Conservation (phyloP, 2,329 filamentous ascomycete genomes). For the Penicillium sp. region DNA sequence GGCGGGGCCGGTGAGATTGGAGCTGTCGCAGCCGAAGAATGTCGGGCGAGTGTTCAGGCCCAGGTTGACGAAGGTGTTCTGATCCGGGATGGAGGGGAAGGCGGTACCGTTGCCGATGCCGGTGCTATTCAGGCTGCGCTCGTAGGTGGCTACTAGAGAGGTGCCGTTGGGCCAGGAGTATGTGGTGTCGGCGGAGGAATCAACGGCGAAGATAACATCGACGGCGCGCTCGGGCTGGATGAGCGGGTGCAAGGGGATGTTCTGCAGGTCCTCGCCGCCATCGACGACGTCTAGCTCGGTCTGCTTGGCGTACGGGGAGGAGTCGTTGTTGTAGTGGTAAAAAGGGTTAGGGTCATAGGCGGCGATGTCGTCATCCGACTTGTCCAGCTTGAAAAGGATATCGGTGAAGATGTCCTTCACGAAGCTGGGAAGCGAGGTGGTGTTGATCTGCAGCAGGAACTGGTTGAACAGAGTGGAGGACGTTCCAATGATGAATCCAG, state of each 20-base stretch:
- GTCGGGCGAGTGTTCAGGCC: constrained; percentile 71
- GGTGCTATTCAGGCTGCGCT: constrained; percentile 58
- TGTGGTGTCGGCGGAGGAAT: constrained; percentile 70
- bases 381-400: constrained; percentile 57
- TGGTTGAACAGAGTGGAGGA: constrained; percentile 82
- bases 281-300: constrained; percentile 69
- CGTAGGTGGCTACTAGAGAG: constrained; percentile 69
- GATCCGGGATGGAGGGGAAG: constrained; percentile 71
- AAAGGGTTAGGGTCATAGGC: constrained; percentile 76
- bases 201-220: constrained; percentile 78
- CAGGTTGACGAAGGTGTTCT: constrained; percentile 75
- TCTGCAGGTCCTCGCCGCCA: constrained; percentile 74
- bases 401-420: constrained; percentile 53
- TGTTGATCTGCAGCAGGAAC: constrained; percentile 65
- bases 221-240: constrained; percentile 70
- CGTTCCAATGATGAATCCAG: constrained; percentile 81
- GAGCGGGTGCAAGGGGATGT: constrained; percentile 74
- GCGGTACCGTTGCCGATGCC: constrained; percentile 64
- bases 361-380: constrained; percentile 68
- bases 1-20: constrained; percentile 56
- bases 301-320: constrained; percentile 57
- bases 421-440: constrained; percentile 48
- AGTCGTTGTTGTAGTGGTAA: constrained; percentile 59
- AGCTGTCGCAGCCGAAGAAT: constrained; percentile 75
- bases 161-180: constrained; percentile 75